Base-by-base conservation (phyloP, 1,284 basidiomycete species). In the Naganishia albida region DNA sequence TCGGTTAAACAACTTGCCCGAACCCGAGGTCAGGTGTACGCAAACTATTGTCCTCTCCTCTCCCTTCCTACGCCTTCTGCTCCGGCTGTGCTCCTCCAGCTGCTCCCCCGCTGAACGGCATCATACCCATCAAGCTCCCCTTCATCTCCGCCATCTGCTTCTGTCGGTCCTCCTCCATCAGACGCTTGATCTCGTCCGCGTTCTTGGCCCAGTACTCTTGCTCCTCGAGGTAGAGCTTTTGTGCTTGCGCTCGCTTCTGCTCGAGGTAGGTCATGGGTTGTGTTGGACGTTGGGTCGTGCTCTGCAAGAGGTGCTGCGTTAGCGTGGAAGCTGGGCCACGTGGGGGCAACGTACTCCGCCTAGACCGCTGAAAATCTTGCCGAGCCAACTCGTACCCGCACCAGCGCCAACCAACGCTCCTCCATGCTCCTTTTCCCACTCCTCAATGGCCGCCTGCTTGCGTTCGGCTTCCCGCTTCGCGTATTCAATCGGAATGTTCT, bases 401-500 rank as follows among this genome's bases (percentile, higher is more conserved):
- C 69, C 67, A 10, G 63, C 68, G 28, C 56, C 46, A 18, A 39
- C 44, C 18, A 49, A n/a, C 71, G 83, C 83, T 26, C 73, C 74
- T 52, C 77, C 80, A 70, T 82, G 81, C 56, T 85, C 83, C 68
- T 85, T 83, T 75, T 86, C 84, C 92, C 92, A 96, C 70, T 94
- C 89, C 63, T 88, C 89, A 15, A 93, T 75, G 67, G 92, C 87
- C 64, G 83, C 83, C 40, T 84, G 82, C 77, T 92, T 94, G 52
- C 86, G 84, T 74, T 89, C 88, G 0, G 87, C 87, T 78, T 96
- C 92, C 68, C 87, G 85, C 81, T 89, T 88, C 39, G 88, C 93
- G 72, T 93, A 97, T 79, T 94, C 93, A 7, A 87, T 70, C 1
- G 93, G 87, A 67, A 98, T 90, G 73, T 98, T 85, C 77, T 93